phyloP scores from a whole-genome alignment of 2,329 filamentous ascomycete genomes.

The Fusarium keratoplasticum region DNA sequence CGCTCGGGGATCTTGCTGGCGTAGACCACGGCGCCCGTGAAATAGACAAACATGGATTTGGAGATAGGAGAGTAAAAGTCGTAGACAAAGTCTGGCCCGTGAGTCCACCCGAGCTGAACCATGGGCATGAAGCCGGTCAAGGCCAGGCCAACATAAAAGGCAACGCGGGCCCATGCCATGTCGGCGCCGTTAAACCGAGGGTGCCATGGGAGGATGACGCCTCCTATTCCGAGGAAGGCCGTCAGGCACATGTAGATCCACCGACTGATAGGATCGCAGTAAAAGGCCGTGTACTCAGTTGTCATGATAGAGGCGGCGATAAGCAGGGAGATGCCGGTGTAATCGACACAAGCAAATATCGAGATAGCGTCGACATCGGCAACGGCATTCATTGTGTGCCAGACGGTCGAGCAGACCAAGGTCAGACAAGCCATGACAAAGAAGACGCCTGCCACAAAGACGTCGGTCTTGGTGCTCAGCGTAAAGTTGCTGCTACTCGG shows the following conservation, averaged over 20 bases:
- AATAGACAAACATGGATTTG: slow-evolving; percentile 89
- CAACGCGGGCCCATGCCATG: slow-evolving; percentile 92
- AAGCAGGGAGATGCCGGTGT: slow-evolving; percentile 94
- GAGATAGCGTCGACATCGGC: slow-evolving; percentile 90
- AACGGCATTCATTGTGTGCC: slow-evolving; percentile 99
- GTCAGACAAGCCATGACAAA: slow-evolving; percentile 97
- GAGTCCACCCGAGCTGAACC: slow-evolving; percentile 81
- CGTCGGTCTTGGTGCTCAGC: slow-evolving; percentile 86
- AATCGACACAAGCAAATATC: slow-evolving; percentile 97
- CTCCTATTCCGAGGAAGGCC: slow-evolving; percentile 82
- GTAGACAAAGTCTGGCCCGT: slow-evolving; percentile 82
- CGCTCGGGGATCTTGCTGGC: slow-evolving; percentile 92
- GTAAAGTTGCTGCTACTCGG: slow-evolving; percentile 88
- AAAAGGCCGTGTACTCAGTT: slow-evolving; percentile 98
- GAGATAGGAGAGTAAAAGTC: slow-evolving; percentile 90
- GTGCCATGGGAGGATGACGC: slow-evolving; percentile 95
- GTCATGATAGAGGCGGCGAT: slow-evolving; percentile 98
- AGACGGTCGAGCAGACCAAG: slow-evolving; percentile 92
- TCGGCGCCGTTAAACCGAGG: slow-evolving; percentile 92
- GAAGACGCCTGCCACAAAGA: slow-evolving; percentile 92
- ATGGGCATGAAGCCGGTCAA: slow-evolving; percentile 91
- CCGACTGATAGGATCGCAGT: slow-evolving; percentile 90
- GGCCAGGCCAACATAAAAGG: slow-evolving; percentile 89
- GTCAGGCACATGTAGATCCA: slow-evolving; percentile 89
- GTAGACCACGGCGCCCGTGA: slow-evolving; percentile 86